phyloP scores from a whole-genome alignment of 2,329 filamentous ascomycete species.

The Calycina herbarum region DNA sequence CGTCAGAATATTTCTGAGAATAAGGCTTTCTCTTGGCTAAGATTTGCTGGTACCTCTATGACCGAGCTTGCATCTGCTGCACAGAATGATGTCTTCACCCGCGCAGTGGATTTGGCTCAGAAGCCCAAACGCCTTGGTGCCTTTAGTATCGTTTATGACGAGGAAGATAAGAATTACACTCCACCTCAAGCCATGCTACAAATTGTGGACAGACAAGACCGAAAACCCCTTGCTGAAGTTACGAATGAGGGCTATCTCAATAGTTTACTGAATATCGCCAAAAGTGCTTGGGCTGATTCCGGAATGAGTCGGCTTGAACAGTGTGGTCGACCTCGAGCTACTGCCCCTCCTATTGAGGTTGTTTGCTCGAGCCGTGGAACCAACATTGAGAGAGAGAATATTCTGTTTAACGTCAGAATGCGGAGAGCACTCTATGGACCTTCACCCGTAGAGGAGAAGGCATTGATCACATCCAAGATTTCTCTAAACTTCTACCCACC shows the following conservation, averaged over 20 bases:
- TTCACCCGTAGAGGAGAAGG: slow-evolving; percentile 64
- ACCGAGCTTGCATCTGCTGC: slow-evolving; percentile 71
- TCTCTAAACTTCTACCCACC: slow-evolving; percentile 65
- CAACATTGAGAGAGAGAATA: slow-evolving; percentile 65
- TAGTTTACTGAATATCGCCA: slow-evolving; percentile 77
- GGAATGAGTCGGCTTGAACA: slow-evolving; percentile 80
- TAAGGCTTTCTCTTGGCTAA: slow-evolving; percentile 82
- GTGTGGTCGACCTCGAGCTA: slow-evolving; percentile 73
- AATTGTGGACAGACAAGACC: slow-evolving; percentile 70
- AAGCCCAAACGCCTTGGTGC: slow-evolving; percentile 61
- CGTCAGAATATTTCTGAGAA: slow-evolving; percentile 59
- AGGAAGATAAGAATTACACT: slow-evolving; percentile 61
- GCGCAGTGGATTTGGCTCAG: slow-evolving; percentile 61
- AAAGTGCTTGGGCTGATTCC: slow-evolving; percentile 61
- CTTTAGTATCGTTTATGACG: slow-evolving; percentile 70
- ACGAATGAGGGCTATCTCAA: slow-evolving; percentile 71
- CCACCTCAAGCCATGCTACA: slow-evolving; percentile 80
- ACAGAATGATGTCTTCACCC: slow-evolving; percentile 70
- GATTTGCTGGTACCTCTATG: slow-evolving; percentile 77
- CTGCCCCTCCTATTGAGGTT: slow-evolving; percentile 83
- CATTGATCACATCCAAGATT: slow-evolving; percentile 71
- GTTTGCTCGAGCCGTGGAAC: slow-evolving; percentile 68
- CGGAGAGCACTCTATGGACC: slow-evolving; percentile 74
- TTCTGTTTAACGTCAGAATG: slow-evolving; percentile 76
- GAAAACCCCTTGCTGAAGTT: slow-evolving; percentile 65